Evolutionary conservation across 176 grass and related monocot species (phyloP), one percentile per base, ranked within the genome.

Genomic region (Aegilops longissima): DNA sequence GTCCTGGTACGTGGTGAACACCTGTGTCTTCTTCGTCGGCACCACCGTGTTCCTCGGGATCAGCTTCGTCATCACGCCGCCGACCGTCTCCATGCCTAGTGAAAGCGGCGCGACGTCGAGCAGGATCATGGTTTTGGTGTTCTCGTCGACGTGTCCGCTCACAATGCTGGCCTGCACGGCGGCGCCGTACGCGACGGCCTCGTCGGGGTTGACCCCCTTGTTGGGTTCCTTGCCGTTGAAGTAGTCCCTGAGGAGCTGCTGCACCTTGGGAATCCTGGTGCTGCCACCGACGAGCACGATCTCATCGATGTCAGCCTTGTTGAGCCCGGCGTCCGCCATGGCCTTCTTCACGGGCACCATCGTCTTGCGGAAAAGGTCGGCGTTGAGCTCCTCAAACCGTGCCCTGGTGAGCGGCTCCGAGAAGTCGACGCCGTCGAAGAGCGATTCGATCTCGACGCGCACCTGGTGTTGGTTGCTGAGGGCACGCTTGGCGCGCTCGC

Each of bases 331-430:
- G 21, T 73, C 70, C 2, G 70, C 0, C 70, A 73, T 73, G 38
- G 39, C 70, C 70, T 73, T 73, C 70, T 73, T 73, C 70, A 73
- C 38, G 2, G 70, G 70, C 70, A 73, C 70, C 70, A 73, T 73
- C 12, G 70, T 73, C 70, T 73, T 73, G 21, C 38, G 39, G 70
- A 73, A 73, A n/a, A 73, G 70, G 70, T 73, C 70, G 70, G 14
- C 14, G 70, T 73, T 73, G 38, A 73, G 70, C 70, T 73, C 70
- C 70, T 73, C 70, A 21, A 73, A 45, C 35, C 70, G 70, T 23
- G 70, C 70, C 39, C 70, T 73, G 11, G 70, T 73, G 70, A 73
- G 70, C 38, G 38, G 21, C 70, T 73, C 38, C 4, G 70, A 73
- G n/a, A 73, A 45, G 38, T 73, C 70, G 38, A 23, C 20, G 21